Percentiles rank a stretch among this genome's conserved stretches.
Evolutionary conservation across 176 grass and related monocot species (phyloP).

Genomic region (Cenchrus americanus): DNA sequence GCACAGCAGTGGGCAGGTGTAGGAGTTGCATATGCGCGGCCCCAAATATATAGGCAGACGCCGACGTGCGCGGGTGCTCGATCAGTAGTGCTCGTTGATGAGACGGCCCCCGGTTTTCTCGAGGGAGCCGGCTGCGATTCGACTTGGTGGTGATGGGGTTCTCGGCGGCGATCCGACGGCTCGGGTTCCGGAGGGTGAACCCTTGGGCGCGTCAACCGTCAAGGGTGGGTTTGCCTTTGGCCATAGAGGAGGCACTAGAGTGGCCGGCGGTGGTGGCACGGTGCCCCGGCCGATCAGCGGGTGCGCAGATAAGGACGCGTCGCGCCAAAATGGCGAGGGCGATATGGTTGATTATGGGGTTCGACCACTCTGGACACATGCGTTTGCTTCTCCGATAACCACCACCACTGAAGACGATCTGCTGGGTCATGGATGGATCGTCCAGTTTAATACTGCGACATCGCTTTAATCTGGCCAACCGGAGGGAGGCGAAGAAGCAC

Average conservation of each 20-base stretch:
- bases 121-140: neutral
- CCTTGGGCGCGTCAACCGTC: constrained; percentile 51
- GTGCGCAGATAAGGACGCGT: neutral
- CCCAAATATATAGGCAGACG: constrained; percentile 5
- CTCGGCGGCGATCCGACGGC: neutral
- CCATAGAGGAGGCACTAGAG: constrained; percentile 8
- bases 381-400: constrained; percentile 18
- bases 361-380: neutral
- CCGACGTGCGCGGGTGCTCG: neutral
- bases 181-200: neutral
- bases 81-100: constrained; percentile 5
- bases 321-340: neutral
- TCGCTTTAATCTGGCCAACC: neutral
- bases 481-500: neutral
- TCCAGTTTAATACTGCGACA: constrained; percentile 1
- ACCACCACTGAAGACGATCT: neutral
- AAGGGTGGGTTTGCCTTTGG: constrained; percentile 41
- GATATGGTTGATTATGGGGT: constrained; percentile 30
- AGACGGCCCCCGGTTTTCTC: constrained; percentile 50
- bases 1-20: neutral
- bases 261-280: neutral
- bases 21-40: neutral
- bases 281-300: neutral
- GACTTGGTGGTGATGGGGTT: neutral
- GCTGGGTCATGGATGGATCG: neutral